These are phyloP conservation scores for Hanseniaspora hatyaiensis DNA, from an alignment of 805 yeast genomes.

Conservation along the genomic window DNA sequence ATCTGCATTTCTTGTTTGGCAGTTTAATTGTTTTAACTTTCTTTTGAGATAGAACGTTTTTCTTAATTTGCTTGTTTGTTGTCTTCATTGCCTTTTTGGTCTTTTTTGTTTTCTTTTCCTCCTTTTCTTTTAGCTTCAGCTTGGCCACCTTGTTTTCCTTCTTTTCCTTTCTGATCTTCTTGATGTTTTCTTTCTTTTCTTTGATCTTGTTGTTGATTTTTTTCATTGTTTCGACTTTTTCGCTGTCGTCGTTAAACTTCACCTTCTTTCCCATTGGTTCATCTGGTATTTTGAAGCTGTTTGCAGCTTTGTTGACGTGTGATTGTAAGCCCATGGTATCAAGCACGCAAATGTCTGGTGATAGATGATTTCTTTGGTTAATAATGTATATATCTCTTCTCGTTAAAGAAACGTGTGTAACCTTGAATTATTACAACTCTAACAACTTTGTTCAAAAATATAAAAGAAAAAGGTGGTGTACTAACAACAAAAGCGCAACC, in stretches of 20 bases:
- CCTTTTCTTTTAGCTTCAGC: not conserved
- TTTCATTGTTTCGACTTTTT: not conserved
- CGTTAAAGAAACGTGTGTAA: too few species aligned
- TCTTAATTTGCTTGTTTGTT: not conserved
- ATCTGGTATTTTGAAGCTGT: constrained; percentile 7
- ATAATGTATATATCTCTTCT: too few species aligned
- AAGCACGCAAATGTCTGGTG: not conserved
- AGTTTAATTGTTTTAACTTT: constrained; percentile 14
- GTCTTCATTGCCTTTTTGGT: not conserved
- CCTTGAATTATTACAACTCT: too few species aligned
- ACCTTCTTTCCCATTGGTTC: constrained; percentile 14
- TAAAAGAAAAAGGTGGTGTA: too few species aligned
- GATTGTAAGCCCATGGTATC: constrained; percentile 8
- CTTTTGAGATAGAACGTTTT: not conserved
- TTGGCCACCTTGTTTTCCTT: constrained; percentile 3
- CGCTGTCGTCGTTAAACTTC: constrained; percentile 7
- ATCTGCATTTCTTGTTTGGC: constrained; percentile 26
- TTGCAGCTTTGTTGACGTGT: constrained; percentile 14
- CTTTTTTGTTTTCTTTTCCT: not conserved
- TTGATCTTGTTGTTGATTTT: constrained; percentile 11
- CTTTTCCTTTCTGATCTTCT: constrained; percentile 6
- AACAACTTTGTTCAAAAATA: too few species aligned
- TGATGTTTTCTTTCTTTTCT: constrained; percentile 10
- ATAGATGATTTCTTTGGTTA: not conserved
- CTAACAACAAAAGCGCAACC: too few species aligned